Evolutionary conservation across 345 rosid genomes (phyloP), one percentile per base, ranked within the genome.

Genomic region (Salix exigua): DNA sequence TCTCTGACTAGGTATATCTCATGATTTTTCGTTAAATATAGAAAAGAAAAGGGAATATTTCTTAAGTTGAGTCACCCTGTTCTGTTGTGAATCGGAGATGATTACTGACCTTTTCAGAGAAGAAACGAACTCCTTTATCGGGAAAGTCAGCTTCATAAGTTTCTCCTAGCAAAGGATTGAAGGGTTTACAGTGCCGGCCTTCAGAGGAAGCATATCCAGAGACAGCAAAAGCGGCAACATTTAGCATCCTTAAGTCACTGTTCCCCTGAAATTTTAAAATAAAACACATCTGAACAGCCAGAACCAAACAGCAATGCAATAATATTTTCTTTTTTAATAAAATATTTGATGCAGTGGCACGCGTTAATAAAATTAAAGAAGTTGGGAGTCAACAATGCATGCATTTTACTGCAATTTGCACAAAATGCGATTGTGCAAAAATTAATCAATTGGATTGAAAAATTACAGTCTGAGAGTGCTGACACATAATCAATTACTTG

Each of bases 171-270:
- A 94, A 84, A 83, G 97, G 98, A 75, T 95, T 95, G 76, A 95
- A 96, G n/a, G 99, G 99, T 86, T 96, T 96, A 83, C 99, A 93
- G 44, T 91, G 96, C 30, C 99, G 88, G 51, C 98, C 94, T 82
- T 93, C 94, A 23, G 99, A 88, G 50, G 97, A 93, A 79, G 98
- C 96, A 79, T 96, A 96, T 44, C 97, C 99, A 77, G 99, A 96
- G 72, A 91, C 93, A 18, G 99, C 98, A 87, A 96, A 96, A 28
- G 99, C 98, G 74, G 98, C 95, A 86, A 96, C 98, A 73, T 91
- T 73, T 69, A 96, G 82, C 81, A 87, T 87, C 85, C 99, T 90
- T 62, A 86, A 71, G 63, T 93, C 87, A 77, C 89, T 83, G 81
- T 96, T 88, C 28, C 97, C 99, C 99, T 96, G 73, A n/a, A 46